These are phyloP conservation scores for Penicillium pancosmium DNA, from an alignment of 495 filamentous ascomycete species.

Conservation along the genomic window DNA sequence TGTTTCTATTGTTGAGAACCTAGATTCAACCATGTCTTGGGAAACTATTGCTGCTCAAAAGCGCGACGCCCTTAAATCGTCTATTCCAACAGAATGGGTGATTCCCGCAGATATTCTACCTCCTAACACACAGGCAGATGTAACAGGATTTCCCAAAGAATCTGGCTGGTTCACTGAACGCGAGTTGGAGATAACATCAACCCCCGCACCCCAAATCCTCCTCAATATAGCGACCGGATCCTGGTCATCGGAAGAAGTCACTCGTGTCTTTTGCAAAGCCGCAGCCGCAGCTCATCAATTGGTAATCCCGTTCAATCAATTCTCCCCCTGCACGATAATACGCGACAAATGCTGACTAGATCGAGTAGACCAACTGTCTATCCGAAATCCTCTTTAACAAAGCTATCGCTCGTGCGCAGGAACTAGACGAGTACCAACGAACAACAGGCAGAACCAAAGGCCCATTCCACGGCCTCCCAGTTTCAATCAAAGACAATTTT, in stretches of 20 bases:
- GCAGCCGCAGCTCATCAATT: conserved; percentile 54
- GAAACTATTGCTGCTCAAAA: conserved; percentile 24
- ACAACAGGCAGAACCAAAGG: conserved; percentile 34
- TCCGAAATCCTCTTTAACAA: conserved; percentile 59
- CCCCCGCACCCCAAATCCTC: conserved; percentile 10
- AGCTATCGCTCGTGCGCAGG: conserved; percentile 51
- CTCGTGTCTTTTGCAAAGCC: conserved; percentile 52
- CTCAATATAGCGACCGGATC: conserved; percentile 10
- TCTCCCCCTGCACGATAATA: not conserved
- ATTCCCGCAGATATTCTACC: conserved; percentile 8
- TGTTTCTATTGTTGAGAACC: too few species aligned
- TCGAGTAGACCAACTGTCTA: conserved; percentile 46
- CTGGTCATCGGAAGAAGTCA: conserved; percentile 43
- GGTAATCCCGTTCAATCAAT: conserved; percentile 8
- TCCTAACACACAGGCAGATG: not conserved
- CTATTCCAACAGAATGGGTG: conserved; percentile 17
- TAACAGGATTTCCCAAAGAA: conserved; percentile 4
- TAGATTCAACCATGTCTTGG: conserved; percentile 26
- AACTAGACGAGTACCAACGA: conserved; percentile 26
- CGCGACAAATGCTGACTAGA: not conserved
- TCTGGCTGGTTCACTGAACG: conserved; percentile 22
- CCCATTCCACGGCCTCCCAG: conserved; percentile 60
- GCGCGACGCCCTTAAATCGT: conserved; percentile 15
- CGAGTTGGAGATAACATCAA: conserved; percentile 22
- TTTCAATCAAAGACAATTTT: conserved; percentile 61